Base-by-base conservation (phyloP, 306 rosid species). In the Vachellia collinsii region DNA sequence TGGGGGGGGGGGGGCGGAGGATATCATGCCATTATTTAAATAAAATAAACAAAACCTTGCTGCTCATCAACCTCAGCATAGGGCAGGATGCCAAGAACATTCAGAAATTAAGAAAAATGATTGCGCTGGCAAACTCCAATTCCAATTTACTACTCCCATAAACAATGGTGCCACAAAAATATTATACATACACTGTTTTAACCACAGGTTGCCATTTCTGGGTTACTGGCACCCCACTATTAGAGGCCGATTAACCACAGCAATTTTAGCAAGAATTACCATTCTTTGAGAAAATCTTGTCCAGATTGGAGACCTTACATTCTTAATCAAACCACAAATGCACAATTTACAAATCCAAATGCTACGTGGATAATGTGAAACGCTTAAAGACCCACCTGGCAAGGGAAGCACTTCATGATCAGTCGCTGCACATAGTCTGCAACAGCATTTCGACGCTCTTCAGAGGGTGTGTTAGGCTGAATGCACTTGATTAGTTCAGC, bases 391-490 rank as follows among this genome's bases (percentile, higher is more conserved):
- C 90, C 12, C 79, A 96, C 99, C 99, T 93, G 86, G 82, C 98
- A 96, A 19, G 98, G 92, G 76, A 93, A 93, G 90, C 99, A 96
- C 79, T 86, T 89, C 77, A 59, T 82, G 75, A 96, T 88, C 80
- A 93, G 83, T 82, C 89, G 84, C 87, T 91, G 92, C 80, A 96
- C 97, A 80, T 96, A 93, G 78, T 86, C 88, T 0, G 98, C 98
- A 25, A 96, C 98, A 0, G 97, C 94, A 88, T 88, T 89, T 46
- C 99, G 72, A 48, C 92, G 94, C 22, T 82, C 89, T 84, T 93
- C 99, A 0, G 99, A 93, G 71, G 97, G 94, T 4, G 81, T 68
- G 82, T 92, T 96, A 80, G 99, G 99, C 93, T 93, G 97, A 88
- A 96, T 96, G 91, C 97, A 83, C 80, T 92, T 90, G 66, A 96